These are phyloP conservation scores for Hypoxylon fragiforme DNA, from an alignment of 495 filamentous ascomycete genomes.

Conservation along the genomic window DNA sequence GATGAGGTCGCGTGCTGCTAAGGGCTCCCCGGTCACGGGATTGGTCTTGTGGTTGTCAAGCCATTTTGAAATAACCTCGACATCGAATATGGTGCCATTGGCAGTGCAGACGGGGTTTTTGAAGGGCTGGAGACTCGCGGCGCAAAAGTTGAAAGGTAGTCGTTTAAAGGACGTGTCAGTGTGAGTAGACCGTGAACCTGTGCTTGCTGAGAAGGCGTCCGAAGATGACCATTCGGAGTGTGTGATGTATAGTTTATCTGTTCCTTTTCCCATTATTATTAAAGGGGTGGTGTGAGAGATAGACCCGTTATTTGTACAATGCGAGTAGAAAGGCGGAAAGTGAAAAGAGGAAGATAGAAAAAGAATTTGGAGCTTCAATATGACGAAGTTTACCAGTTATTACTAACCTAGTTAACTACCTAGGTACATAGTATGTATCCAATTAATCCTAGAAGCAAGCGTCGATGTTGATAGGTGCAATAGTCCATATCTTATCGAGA, in stretches of 20 bases:
- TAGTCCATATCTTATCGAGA: not conserved
- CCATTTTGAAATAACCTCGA: conserved; percentile 87
- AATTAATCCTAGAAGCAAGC: too few species aligned
- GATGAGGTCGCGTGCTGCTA: conserved; percentile 82
- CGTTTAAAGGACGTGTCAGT: conserved; percentile 74
- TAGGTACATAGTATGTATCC: not conserved
- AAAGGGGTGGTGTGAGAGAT: too few species aligned
- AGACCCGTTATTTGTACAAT: not conserved
- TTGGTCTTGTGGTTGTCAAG: conserved; percentile 91
- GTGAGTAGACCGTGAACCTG: conserved; percentile 54
- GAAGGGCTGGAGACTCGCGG: conserved; percentile 91
- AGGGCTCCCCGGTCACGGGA: conserved; percentile 77
- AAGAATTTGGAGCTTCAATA: not conserved
- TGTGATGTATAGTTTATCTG: conserved; percentile 87
- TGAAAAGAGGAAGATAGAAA: not conserved
- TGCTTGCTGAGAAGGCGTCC: conserved; percentile 79
- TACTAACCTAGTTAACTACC: too few species aligned
- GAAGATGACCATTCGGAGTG: conserved; percentile 95
- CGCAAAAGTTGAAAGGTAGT: conserved; percentile 97
- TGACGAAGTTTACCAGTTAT: not conserved
- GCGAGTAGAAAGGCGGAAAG: not conserved
- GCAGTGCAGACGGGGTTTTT: conserved; percentile 80
- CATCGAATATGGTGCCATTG: conserved; percentile 80
- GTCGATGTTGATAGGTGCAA: too few species aligned
- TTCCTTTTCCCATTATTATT: conserved; percentile 55